Evolutionary conservation across 495 filamentous ascomycete genomes (phyloP), one percentile per base, ranked within the genome.

Genomic region (Daldinia childiae): DNA sequence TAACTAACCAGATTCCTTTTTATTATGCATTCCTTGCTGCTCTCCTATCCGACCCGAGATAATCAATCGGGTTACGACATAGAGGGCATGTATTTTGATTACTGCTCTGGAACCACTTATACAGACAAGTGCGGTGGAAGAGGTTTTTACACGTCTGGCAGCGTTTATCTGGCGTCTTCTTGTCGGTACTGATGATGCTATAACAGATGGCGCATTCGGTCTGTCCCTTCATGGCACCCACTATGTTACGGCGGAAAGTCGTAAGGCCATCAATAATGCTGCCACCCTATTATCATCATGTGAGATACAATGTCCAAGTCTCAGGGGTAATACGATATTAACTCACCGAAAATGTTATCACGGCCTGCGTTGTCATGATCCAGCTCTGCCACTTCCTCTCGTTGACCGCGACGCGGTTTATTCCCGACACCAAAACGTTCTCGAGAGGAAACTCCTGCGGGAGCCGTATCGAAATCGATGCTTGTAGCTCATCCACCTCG

Each of bases 161-260:
- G 52, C 88, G 85, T 81, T 97, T 98, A 75, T 91, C 94, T 1
- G 96, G 95, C 70, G 96, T 87, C 79, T 90, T 90, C 83, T 91
- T 92, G 77, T 97, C 94, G 15, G 86, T 88, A 29, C 92, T 90
- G 59, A 99, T 91, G 71, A 98, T 93, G 51, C 90, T 93, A 81
- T 98, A 98, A 82, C 95, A 99, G 76, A 98, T 98, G 4, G 95
- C 92, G 76, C 95, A 99, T 82, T 98, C 95, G 12, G 87, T 93
- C 77, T 98, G 93, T 3, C 93, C 95, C 81, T 97, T 95, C 68
- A 99, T 83, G 11, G 93, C 91, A 1, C 92, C 92, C 14, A 88
- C 86, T 1, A 98, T 89, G 78, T 98, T 97, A 58, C 88, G 86
- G 30, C 91, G 86, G 86, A 95, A 98, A 19, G 91, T 88, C 27